Base-by-base conservation (phyloP, 1,284 basidiomycete genomes). In the Sporisorium exsertum region DNA sequence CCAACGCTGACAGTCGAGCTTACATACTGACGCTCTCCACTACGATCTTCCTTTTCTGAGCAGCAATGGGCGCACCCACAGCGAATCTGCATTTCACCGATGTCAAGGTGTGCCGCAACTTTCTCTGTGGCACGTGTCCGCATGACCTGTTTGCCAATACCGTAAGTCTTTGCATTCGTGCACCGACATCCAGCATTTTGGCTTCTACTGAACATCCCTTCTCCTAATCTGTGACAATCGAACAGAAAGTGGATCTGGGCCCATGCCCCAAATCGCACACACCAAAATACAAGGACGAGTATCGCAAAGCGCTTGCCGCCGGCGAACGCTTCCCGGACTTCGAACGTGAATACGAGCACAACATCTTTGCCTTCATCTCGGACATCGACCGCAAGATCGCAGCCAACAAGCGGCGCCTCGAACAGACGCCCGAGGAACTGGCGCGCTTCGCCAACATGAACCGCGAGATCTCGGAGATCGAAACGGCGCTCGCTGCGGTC, bases 351-450 rank as follows among this genome's bases (percentile, higher is more conserved):
- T 97, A 98, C 85, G 94, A 98, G 87, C 90, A 92, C 62, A 95
- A 94, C 87, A 95, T 99, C 65, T 94, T 95, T 83, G 89, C 91
- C 4, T 98, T 98, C 86, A 94, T 99, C 72, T 95, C 97, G 81
- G 97, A 99, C 86, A 98, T 96, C 87, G 97, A 99, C 89, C 89
- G 97, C 79, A 90, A 96, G 83, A 99, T 99, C 87, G 89, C 94
- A 51, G 91, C 94, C 47, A 94, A 94, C 63, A 96, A 99, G 86
- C 90, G 95, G 75, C 90, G 97, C 82, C 88, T 99, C 81, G 97
- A 99, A 88, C 98, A 99, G 89, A 99, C 97, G 24, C 97, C 97
- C 12, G 97, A 99, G 87, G 97, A 99, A 89, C 98, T 98, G 86
- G 94, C 94, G 58, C 95, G 97, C 87, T 98, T 96, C 33, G 97